Evolutionary conservation across 768 basidiomycete species (phyloP).

Genomic region (Lactarius evosmus): DNA sequence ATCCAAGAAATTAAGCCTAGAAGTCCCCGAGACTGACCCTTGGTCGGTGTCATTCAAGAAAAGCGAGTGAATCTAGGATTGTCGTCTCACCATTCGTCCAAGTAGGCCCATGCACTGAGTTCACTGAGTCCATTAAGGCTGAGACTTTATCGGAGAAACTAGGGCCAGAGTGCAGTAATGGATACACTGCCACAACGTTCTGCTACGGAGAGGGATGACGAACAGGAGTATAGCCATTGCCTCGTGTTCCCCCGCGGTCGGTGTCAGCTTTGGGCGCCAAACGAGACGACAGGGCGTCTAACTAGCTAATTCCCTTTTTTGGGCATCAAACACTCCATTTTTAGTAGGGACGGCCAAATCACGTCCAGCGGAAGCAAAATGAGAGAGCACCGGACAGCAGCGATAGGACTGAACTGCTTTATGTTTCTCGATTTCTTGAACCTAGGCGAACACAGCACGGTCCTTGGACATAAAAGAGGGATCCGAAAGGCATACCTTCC

Average conservation of each 20-base stretch:
- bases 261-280: neutral
- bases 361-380: neutral
- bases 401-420: constrained; percentile 2
- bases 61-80: neutral
- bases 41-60: neutral
- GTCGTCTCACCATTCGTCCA: neutral
- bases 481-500: constrained; percentile 4
- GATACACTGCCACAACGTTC: neutral
- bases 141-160: neutral
- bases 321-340: neutral
- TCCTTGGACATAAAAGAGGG: constrained; percentile 8
- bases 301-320: constrained; percentile 5
- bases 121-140: neutral
- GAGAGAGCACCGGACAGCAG: neutral
- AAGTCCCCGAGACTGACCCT: neutral
- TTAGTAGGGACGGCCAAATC: neutral
- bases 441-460: neutral
- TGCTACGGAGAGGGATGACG: neutral
- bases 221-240: constrained; percentile 3
- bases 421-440: neutral
- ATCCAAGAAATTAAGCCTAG: neutral
- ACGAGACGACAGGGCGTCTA: constrained; percentile 3
- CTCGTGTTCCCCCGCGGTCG: neutral
- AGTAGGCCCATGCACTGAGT: neutral
- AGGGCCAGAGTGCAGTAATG: neutral